phyloP scores from a whole-genome alignment of 805 yeast genomes.

The Hyphopichia homilentoma region DNA sequence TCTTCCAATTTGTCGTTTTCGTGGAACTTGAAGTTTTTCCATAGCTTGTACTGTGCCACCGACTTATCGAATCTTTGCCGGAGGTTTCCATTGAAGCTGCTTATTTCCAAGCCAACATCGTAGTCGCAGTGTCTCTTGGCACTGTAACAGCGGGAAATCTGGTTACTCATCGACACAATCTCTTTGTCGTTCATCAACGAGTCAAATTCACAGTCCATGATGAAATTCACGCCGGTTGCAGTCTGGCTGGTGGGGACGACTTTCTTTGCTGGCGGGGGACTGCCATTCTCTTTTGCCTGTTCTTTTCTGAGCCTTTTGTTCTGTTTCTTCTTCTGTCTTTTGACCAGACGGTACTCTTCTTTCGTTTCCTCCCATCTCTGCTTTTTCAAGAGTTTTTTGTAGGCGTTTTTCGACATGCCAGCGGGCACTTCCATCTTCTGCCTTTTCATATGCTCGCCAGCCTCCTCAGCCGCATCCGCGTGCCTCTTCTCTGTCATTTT shows the following conservation, averaged over 20 bases:
- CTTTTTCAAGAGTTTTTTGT: slow-evolving; percentile 67
- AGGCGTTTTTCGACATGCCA: slow-evolving; percentile 83
- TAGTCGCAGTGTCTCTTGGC: slow-evolving; percentile 61
- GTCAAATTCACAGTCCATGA: slow-evolving; percentile 91
- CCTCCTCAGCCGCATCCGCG: background rate
- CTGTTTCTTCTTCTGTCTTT: slow-evolving; percentile 50
- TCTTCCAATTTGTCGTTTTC: slow-evolving; percentile 31
- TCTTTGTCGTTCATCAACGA: slow-evolving; percentile 79
- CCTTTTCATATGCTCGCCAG: slow-evolving; percentile 1
- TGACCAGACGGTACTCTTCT: slow-evolving; percentile 52
- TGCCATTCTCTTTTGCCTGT: slow-evolving; percentile 19
- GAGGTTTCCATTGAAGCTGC: slow-evolving; percentile 64
- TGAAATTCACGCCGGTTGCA: slow-evolving; percentile 47
- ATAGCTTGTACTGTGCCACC: slow-evolving; percentile 54
- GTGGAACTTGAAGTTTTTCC: slow-evolving; percentile 62
- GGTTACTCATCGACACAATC: slow-evolving; percentile 67
- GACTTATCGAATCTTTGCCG: slow-evolving; percentile 64
- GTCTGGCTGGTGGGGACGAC: slow-evolving; percentile 43
- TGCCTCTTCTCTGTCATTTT: background rate
- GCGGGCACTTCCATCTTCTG: slow-evolving; percentile 48
- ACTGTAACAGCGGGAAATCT: slow-evolving; percentile 78
- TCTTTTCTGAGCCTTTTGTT: slow-evolving; percentile 20
- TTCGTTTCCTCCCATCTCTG: slow-evolving; percentile 61
- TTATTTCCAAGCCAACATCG: slow-evolving; percentile 55
- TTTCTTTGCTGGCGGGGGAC: too few species aligned